Conservation (phyloP, 2,329 filamentous ascomycete species). For the Aureobasidium subglaciale region DNA sequence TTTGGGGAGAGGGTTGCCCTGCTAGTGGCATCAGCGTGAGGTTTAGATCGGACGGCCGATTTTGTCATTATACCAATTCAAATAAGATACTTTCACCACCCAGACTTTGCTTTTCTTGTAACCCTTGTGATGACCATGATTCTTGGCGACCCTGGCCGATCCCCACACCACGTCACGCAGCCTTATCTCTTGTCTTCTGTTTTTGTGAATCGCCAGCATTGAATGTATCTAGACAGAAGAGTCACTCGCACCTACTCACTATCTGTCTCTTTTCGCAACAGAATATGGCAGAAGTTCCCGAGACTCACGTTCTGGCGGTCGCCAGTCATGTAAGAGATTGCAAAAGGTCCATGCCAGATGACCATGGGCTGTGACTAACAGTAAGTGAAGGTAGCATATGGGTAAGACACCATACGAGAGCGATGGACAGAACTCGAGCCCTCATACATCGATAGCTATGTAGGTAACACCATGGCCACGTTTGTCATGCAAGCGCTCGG, state of each 20-base stretch:
- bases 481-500: constrained; percentile 91
- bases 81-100: neutral
- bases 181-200: constrained; percentile 11
- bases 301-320: constrained; percentile 71
- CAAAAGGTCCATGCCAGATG: constrained; percentile 24
- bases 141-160: constrained; percentile 1
- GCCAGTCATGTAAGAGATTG: constrained; percentile 81
- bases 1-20: neutral
- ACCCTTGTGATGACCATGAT: no score
- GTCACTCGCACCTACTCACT: neutral
- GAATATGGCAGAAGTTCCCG: constrained; percentile 40
- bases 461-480: constrained; percentile 94
- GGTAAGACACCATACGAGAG: constrained; percentile 46
- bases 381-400: constrained; percentile 58
- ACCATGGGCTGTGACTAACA: constrained; percentile 17
- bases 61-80: constrained; percentile 11
- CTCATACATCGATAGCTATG: constrained; percentile 58
- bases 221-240: neutral
- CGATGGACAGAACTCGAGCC: neutral
- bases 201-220: neutral
- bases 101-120: neutral
- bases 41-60: no score
- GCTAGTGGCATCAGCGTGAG: neutral
- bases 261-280: neutral
- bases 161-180: constrained; percentile 1